Base-by-base conservation (phyloP, 805 yeast genomes). In the Yarrowia deformans region DNA sequence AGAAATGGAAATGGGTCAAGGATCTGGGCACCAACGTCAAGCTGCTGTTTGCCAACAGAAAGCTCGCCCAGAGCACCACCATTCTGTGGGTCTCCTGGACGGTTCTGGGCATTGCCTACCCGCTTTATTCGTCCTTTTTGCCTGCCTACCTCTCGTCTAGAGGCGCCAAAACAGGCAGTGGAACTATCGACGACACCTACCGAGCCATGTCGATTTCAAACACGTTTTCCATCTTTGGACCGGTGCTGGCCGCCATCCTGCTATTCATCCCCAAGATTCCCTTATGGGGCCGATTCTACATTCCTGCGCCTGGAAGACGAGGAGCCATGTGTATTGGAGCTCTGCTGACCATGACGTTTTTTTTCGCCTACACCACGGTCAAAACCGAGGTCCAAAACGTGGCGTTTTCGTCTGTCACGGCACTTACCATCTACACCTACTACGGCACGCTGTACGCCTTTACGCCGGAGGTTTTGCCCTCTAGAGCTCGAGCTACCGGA, bases 291-390 rank as follows among this genome's bases (percentile, higher is more conserved):
- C 42, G 63, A 18, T 37, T 84, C 49, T 88, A 63, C 56, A 49
- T 63, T 63, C 68, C 68, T 23, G 68, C 68, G 5, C 48, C 56
- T 1, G 68, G 89, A 9, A 79, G 90, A 77, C 81, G 86, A 74
- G 90, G 90, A 13, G 82, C 88, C 0, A 80, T 87, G 82, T 77
- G 77, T 1, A 76, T 80, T 42, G 87, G 90, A 35, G 82, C 87
- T 5, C 23, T 87, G 8, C 74, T 84, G 45, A 81, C 88, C 0
- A 88, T 88, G 79, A 84, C 87, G 1, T 81, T 88, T 50, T 77
- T 88, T 69, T 87, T 87, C 73, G 88, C 87, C 67, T 87, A 88
- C 71, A 87, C 91, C 14, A 83, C 88, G 0, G 88, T 88, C 14
- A 81, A 84, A 74, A 82, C 87, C 0, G 78, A 84, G 63, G 78